Percentiles rank a stretch among this genome's conserved stretches.
phyloP scores from a whole-genome alignment of 441 rosid genomes.

The Corymbia citriodora region DNA sequence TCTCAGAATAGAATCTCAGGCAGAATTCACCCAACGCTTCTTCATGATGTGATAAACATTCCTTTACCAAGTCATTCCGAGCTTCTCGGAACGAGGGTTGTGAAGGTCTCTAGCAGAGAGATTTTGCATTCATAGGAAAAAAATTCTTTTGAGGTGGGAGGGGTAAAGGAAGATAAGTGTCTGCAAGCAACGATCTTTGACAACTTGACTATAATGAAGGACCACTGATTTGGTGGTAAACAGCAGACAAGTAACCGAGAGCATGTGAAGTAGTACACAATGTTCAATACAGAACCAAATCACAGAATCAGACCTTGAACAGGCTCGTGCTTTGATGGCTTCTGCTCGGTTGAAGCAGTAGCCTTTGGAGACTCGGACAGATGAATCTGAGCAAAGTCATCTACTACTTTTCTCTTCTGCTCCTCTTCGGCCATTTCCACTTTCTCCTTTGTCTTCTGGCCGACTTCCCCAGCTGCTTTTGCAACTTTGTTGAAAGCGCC shows the following conservation, averaged over 20 bases:
- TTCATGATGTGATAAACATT: neutral
- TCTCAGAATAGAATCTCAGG: neutral
- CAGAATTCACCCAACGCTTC: neutral
- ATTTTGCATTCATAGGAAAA: neutral
- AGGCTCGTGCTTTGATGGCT: conserved; percentile 45
- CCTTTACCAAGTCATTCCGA: neutral
- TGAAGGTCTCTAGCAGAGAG: neutral
- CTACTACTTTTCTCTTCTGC: conserved; percentile 46
- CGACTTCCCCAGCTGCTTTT: conserved; percentile 86
- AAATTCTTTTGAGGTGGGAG: neutral
- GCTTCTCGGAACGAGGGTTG: neutral
- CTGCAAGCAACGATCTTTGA: neutral
- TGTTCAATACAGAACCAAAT: conserved; percentile 13
- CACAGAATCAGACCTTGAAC: conserved; percentile 57
- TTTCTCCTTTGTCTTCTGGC: conserved; percentile 83
- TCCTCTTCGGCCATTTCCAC: conserved; percentile 62
- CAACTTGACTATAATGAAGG: neutral
- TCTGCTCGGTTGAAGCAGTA: conserved; percentile 23
- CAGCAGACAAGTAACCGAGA: conserved; percentile 5
- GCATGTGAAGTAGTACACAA: neutral
- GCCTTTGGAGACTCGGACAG: conserved; percentile 53
- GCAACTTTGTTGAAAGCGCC: conserved; percentile 74
- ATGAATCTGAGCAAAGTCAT: conserved; percentile 52
- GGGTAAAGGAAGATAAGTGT: neutral
- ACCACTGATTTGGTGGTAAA: neutral